Percentiles rank a stretch among this genome's conserved stretches.
Evolutionary conservation across 2,329 filamentous ascomycete genomes (phyloP).

Genomic region (Lasiodiplodia gonubiensis): DNA sequence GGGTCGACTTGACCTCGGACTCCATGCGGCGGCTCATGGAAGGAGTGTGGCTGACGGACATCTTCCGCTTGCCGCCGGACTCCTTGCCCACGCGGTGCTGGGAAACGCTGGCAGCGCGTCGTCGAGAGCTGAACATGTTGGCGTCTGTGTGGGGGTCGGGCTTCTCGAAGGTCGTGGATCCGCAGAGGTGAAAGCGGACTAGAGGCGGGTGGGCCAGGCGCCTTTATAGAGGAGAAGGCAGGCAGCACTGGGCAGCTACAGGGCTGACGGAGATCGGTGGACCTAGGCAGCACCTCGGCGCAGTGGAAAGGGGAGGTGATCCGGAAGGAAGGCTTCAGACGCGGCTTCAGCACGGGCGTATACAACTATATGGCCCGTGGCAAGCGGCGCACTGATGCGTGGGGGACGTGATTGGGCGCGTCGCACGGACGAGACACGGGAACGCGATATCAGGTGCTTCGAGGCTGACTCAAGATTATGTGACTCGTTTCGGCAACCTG

Average conservation of each 20-base stretch:
- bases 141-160: slow-evolving; percentile 20
- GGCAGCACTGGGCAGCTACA: slow-evolving; percentile 12
- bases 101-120: slow-evolving; percentile 45
- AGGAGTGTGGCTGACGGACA: slow-evolving; percentile 40
- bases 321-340: slow-evolving; percentile 20
- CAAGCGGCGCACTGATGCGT: slow-evolving; percentile 19
- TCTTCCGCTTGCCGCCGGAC: slow-evolving; percentile 43
- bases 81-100: slow-evolving; percentile 48
- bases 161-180: slow-evolving; percentile 13
- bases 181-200: slow-evolving; percentile 13
- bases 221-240: slow-evolving; percentile 20
- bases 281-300: slow-evolving; percentile 27
- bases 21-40: slow-evolving; percentile 34
- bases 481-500: slow-evolving; percentile 36
- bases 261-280: slow-evolving; percentile 21
- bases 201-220: slow-evolving; percentile 14
- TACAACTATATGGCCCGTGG: slow-evolving; percentile 21
- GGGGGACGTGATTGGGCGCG: slow-evolving; percentile 31
- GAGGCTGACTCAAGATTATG: slow-evolving; percentile 22
- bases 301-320: slow-evolving; percentile 13
- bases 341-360: slow-evolving; percentile 34
- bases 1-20: slow-evolving; percentile 41
- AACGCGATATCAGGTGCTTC: slow-evolving; percentile 47
- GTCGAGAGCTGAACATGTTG: slow-evolving; percentile 46
- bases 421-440: slow-evolving; percentile 34